Conservation (phyloP, 2,329 filamentous ascomycete species). For the Neofusicoccum cordaticola region DNA sequence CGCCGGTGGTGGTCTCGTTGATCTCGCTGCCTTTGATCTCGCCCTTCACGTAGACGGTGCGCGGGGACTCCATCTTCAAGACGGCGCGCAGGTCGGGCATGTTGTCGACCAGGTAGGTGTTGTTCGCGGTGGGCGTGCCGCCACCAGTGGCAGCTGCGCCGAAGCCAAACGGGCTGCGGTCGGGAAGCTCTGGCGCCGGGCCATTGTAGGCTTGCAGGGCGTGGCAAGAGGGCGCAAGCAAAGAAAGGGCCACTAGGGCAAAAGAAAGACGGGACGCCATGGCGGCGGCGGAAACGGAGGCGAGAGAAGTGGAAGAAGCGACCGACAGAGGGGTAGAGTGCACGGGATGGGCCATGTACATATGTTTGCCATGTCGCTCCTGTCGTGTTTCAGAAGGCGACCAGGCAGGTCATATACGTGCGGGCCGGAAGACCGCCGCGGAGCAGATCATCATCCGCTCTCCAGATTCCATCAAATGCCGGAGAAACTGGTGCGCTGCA, state of each 20-base stretch:
- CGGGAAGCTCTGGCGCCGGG: not conserved
- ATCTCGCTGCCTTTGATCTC: constrained; percentile 11
- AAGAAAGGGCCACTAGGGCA: not conserved
- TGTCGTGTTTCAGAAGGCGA: not conserved
- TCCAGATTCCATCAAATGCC: constrained; percentile 9
- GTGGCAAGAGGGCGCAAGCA: not conserved
- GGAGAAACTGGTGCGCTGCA: not conserved
- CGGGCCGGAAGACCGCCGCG: not conserved
- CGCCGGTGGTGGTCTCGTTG: not conserved
- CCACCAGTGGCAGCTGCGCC: constrained; percentile 5
- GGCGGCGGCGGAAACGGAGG: not conserved
- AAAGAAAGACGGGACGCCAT: not conserved
- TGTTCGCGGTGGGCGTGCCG: not conserved
- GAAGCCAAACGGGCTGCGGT: constrained; percentile 8
- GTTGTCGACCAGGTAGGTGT: constrained; percentile 10
- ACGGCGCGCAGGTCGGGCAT: constrained; percentile 10
- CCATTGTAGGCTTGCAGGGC: constrained; percentile 4
- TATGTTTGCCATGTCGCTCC: not conserved
- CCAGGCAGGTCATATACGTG: not conserved
- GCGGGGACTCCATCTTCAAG: constrained; percentile 8
- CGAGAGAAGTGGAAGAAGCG: not conserved
- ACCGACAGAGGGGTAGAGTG: not conserved
- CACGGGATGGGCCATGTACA: not conserved
- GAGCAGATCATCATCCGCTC: constrained; percentile 3
- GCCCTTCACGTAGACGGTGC: constrained; percentile 11